phyloP scores from a whole-genome alignment of 139 green algal genomes.

The Volvox reticuliferus region DNA sequence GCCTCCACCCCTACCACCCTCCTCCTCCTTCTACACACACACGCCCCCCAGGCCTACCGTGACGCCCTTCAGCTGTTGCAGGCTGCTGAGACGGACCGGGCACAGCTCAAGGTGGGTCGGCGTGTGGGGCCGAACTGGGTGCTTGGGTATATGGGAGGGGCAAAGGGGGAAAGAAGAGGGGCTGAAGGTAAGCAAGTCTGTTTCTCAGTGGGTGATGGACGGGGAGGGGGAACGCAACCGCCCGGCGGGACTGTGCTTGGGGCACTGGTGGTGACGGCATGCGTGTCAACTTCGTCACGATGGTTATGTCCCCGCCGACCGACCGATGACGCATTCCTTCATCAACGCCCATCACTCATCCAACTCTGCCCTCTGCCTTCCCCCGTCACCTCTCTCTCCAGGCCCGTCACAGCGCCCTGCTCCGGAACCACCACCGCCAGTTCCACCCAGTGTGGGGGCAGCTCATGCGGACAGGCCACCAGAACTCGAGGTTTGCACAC shows the following conservation, averaged over 20 bases:
- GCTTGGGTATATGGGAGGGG: background rate
- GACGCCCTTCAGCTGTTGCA: slow-evolving; percentile 50
- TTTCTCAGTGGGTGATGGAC: no score
- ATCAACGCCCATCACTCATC: background rate
- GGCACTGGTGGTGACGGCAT: no score
- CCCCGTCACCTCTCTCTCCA: slow-evolving; percentile 46
- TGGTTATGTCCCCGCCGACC: no score
- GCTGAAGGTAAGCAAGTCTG: no score
- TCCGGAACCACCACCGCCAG: slow-evolving; percentile 80
- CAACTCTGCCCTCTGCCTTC: background rate
- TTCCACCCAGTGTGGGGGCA: slow-evolving; percentile 97
- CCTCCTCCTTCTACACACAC: no score
- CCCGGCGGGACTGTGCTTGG: no score
- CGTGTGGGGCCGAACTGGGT: no score
- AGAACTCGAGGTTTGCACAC: slow-evolving; percentile 94
- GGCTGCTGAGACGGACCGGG: slow-evolving; percentile 27
- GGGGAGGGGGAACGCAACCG: no score
- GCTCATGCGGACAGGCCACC: slow-evolving; percentile 97
- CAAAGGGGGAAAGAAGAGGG: background rate
- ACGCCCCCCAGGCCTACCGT: background rate
- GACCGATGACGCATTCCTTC: background rate
- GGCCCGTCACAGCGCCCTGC: slow-evolving; percentile 71
- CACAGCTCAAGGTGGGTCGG: slow-evolving; percentile 20
- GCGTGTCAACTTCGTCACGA: no score
- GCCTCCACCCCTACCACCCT: no score